phyloP scores from a whole-genome alignment of 2,329 filamentous ascomycete species.

The Daldinia eschscholtzii region DNA sequence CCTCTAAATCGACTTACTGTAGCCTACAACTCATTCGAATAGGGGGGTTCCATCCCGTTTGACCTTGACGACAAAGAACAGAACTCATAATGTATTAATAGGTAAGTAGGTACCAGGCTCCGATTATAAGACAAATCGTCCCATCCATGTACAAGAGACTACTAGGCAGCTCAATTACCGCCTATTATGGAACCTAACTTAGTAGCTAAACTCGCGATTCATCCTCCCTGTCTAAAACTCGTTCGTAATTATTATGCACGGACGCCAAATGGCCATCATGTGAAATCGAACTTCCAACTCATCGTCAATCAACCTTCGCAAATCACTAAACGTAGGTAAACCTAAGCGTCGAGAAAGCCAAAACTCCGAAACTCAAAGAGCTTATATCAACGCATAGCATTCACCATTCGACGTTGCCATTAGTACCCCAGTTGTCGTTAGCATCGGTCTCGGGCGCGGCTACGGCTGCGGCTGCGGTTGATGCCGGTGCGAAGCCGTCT shows the following conservation, averaged over 20 bases:
- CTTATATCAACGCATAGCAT: neutral
- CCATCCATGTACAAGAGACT: neutral
- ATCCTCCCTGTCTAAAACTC: constrained; percentile 3
- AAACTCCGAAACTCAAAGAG: constrained; percentile 4
- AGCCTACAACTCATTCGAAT: neutral
- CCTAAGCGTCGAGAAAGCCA: neutral
- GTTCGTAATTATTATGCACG: constrained; percentile 3
- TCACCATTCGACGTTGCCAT: constrained; percentile 22
- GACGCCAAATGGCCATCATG: constrained; percentile 16
- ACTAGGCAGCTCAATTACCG: constrained; percentile 2
- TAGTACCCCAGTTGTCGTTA: neutral
- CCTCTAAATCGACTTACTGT: too few species aligned
- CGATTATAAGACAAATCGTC: neutral
- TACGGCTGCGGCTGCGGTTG: too few species aligned
- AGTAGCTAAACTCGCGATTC: neutral
- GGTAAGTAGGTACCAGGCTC: neutral
- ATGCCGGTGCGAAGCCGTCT: neutral
- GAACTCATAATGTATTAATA: constrained; percentile 3
- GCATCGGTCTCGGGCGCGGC: neutral
- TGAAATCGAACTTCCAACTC: constrained; percentile 20
- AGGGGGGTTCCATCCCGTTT: neutral
- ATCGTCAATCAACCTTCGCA: constrained; percentile 19
- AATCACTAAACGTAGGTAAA: neutral
- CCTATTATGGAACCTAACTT: constrained; percentile 14
- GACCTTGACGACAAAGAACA: neutral